Conservation (phyloP, 345 rosid genomes). For the Rhodamnia argentea region DNA sequence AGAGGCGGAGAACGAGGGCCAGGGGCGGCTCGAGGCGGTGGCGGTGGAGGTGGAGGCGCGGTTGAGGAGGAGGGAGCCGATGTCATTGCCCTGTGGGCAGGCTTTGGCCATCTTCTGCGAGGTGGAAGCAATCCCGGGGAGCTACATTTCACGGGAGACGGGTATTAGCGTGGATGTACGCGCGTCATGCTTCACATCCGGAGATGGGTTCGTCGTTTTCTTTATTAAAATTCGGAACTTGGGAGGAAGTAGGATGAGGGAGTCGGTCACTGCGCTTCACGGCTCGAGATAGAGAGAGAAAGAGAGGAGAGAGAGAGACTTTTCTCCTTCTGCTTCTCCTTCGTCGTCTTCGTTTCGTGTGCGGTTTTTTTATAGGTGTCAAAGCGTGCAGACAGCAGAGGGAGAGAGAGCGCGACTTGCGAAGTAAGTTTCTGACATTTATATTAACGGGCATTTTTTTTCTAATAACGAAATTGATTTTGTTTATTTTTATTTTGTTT, state of each 20-base stretch:
- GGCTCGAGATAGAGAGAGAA: not conserved
- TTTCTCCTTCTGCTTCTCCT: not conserved
- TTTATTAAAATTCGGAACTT: not conserved
- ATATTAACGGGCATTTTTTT: not conserved
- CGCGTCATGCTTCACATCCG: not conserved
- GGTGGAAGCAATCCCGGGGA: not conserved
- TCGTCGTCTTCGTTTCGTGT: not conserved
- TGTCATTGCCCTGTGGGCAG: constrained; percentile 31
- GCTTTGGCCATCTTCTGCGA: not conserved
- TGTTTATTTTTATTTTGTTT: not conserved
- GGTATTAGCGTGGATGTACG: not conserved
- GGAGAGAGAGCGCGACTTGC: not conserved
- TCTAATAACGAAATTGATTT: not conserved
- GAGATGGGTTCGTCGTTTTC: not conserved
- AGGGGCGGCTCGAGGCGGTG: constrained; percentile 27
- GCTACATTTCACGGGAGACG: not conserved
- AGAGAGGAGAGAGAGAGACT: not conserved
- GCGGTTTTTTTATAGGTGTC: not conserved
- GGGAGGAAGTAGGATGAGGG: not conserved
- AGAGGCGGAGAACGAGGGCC: constrained; percentile 53
- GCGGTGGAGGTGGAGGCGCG: constrained; percentile 20
- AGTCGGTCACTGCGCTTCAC: not conserved
- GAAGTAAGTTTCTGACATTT: not conserved
- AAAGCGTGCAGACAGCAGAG: not conserved
- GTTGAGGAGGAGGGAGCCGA: constrained; percentile 62